These are phyloP conservation scores for Radiomyces spectabilis DNA, from an alignment of 192 early-diverging fungal species.

Conservation along the genomic window DNA sequence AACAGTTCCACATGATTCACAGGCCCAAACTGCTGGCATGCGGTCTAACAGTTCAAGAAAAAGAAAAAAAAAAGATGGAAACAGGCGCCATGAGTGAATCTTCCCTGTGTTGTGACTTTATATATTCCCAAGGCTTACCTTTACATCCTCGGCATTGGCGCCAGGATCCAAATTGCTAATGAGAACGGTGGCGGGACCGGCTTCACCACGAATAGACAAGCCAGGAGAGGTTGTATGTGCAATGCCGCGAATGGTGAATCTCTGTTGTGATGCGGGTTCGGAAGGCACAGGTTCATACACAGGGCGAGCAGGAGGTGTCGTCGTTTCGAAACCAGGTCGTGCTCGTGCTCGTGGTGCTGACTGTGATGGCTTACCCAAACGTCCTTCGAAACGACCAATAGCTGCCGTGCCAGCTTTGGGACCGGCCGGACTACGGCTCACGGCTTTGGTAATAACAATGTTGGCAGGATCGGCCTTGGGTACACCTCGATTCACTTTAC, in stretches of 20 bases:
- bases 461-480: slow-evolving; percentile 11
- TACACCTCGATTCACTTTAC: background rate
- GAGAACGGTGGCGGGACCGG: slow-evolving; percentile 37
- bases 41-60: slow-evolving; percentile 20
- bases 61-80: background rate
- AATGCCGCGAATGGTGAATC: too few relatives aligned
- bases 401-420: background rate
- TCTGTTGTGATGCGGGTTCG: too few relatives aligned
- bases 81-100: background rate
- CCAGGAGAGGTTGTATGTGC: background rate
- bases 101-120: background rate
- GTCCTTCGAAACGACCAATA: background rate
- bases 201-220: slow-evolving; percentile 37
- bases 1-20: slow-evolving; percentile 30
- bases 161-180: slow-evolving; percentile 41
- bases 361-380: background rate
- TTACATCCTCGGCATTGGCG: slow-evolving; percentile 42
- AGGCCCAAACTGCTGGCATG: slow-evolving; percentile 28
- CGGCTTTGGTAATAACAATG: slow-evolving; percentile 21
- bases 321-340: too few relatives aligned
- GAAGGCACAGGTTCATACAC: too few relatives aligned
- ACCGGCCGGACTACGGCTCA: background rate
- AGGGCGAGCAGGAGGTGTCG: too few relatives aligned
- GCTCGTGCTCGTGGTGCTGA: background rate
- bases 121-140: slow-evolving; percentile 26